These are phyloP conservation scores for Hemileia vastatrix DNA, from an alignment of 1,284 basidiomycete species.

Conservation along the genomic window DNA sequence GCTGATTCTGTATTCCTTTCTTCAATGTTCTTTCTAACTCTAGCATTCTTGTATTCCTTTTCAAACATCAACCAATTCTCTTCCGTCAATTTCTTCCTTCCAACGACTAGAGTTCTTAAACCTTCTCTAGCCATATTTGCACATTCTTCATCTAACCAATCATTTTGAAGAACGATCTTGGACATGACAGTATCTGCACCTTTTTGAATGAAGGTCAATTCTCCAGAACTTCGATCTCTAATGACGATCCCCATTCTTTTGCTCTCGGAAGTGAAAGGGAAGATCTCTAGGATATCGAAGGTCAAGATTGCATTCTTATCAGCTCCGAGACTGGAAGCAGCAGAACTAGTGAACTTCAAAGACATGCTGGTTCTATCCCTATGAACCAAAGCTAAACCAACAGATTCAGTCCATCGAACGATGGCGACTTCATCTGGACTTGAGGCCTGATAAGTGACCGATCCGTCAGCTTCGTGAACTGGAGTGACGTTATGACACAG, in stretches of 20 bases:
- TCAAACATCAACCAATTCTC: conserved; percentile 68
- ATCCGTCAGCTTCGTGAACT: conserved; percentile 82
- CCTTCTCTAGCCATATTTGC: conserved; percentile 98
- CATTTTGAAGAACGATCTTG: conserved; percentile 84
- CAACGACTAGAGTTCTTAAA: conserved; percentile 83
- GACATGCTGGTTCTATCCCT: conserved; percentile 68
- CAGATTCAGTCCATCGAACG: conserved; percentile 89
- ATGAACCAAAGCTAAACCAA: conserved; percentile 74
- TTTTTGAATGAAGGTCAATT: conserved; percentile 84
- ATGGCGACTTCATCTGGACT: conserved; percentile 98
- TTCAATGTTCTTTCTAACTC: conserved; percentile 57
- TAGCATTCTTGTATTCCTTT: conserved; percentile 64
- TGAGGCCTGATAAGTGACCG: conserved; percentile 90
- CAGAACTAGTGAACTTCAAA: conserved; percentile 26
- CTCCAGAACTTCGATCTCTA: conserved; percentile 61
- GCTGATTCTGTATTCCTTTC: conserved; percentile 71
- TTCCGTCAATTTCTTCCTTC: conserved; percentile 61
- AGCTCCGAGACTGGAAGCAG: not conserved
- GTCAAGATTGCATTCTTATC: conserved; percentile 49
- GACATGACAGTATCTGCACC: conserved; percentile 97
- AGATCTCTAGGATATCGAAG: conserved; percentile 84
- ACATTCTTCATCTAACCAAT: conserved; percentile 97
- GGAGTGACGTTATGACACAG: conserved; percentile 98
- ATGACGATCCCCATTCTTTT: conserved; percentile 98
- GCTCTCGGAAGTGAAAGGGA: conserved; percentile 92